Percentiles rank a stretch among this genome's conserved stretches.
Conservation (phyloP, 2,329 filamentous ascomycete species). For the Endothia cerciana region DNA sequence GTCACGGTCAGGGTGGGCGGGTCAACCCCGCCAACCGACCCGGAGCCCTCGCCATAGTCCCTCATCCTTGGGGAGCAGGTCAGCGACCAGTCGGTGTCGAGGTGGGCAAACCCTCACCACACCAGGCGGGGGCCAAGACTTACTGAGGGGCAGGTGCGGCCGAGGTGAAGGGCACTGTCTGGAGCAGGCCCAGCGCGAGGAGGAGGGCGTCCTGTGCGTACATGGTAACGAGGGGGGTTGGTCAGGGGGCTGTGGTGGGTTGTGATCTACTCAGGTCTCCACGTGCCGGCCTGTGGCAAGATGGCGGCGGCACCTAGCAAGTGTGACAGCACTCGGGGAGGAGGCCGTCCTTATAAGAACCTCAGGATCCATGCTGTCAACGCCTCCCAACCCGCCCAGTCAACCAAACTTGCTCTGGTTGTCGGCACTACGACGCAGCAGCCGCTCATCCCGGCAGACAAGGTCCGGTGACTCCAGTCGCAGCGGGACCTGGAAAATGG, state of each 20-base stretch:
- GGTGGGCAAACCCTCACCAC: too few species aligned
- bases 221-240: constrained; percentile 5
- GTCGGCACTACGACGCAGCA: neutral
- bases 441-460: neutral
- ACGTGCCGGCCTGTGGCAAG: neutral
- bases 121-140: too few species aligned
- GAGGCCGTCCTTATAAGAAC: too few species aligned
- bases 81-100: neutral
- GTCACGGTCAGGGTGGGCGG: constrained; percentile 45
- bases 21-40: constrained; percentile 46
- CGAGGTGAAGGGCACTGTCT: constrained; percentile 17
- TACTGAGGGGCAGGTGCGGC: constrained; percentile 25
- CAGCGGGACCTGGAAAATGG: neutral
- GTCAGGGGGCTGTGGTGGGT: neutral
- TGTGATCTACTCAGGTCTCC: too few species aligned
- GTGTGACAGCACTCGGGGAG: too few species aligned
- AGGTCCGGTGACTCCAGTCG: neutral
- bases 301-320: too few species aligned
- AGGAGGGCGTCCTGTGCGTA: constrained; percentile 13
- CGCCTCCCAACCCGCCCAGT: neutral
- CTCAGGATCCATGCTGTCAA: too few species aligned
- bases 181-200: constrained; percentile 20
- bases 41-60: constrained; percentile 47
- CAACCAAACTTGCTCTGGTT: neutral
- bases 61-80: constrained; percentile 38